Evolutionary conservation across 2,329 filamentous ascomycete species (phyloP), one percentile per base, ranked within the genome.

Genomic region (Colletotrichum sp.): DNA sequence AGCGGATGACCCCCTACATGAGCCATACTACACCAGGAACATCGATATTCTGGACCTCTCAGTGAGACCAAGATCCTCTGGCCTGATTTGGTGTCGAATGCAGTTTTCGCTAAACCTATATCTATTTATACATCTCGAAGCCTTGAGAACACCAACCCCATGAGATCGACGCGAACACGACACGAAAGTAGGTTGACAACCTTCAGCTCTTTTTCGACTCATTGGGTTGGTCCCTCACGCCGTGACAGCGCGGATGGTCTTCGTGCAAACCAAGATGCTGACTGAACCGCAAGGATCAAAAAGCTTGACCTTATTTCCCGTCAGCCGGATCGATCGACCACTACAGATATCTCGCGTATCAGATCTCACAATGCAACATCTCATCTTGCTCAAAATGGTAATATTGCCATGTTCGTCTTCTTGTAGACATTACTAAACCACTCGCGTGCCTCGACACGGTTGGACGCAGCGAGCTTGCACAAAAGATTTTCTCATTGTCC

Each of bases 81-180:
- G 39, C 39, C 18, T 5, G 7, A 18, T 49, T 49, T 21, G 10
- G 44, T 13, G 44, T 49, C 5, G 3, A 49, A 13, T 6, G 44
- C 44, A 49, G 18, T 3, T 21, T 1, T 0, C 18, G 18, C 10
- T 1, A 21, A 49, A 49, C 44, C 18, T 1, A 4, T 49, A 3
- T 21, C 18, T 49, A 21, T 13, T 49, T 21, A 13, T 49, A 49
- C 44, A 49, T 21, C 6, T 49, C 3, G 6, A 49, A 49, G 44
- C 44, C 13, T 49, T 21, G 9, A 49, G 18, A 49, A n/a, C 44
- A 12, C 44, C n/a, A 6, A 21, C 10, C n/a, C 2, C 4, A 4
- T 21, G n/a, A 49, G 44, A 1, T 49, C 2, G 18, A 12, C 3
- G 44, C 12, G n/a, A 12, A n/a, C 9, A 7, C n/a, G 6, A 21